Evolutionary conservation across 257 asterid genomes (phyloP), one percentile per base, ranked within the genome.

Genomic region (Penstemon newberryi): DNA sequence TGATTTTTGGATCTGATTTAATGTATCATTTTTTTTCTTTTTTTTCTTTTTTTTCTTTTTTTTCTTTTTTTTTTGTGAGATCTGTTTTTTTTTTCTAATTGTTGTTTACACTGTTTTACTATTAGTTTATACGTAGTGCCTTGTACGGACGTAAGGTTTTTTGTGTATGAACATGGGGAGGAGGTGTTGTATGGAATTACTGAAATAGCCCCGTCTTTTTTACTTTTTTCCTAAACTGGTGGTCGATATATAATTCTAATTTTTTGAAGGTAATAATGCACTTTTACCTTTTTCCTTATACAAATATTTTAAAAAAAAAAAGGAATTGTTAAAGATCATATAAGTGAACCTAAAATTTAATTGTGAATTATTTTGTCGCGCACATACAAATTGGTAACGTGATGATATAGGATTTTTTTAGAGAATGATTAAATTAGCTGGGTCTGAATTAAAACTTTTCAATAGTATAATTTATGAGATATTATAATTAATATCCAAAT

Each of bases 1-100:
- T 92, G 83, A 82, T 50, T 33, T 54, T 10, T 41, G 66, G 74
- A 65, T 71, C 84, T 33, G 49, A 11, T 47, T 46, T 38, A 9
- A 5, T 42, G 13, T 56, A 38, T 7, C 33, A n/a, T 7, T 19
- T 2, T 37, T 7, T 57, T 15, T 5, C 37, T 37, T 57, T 39
- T 19, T 56, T 56, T 8, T 45, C 0, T 3, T 9, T 7, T 46
- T 46, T 3, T 5, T 46, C 37, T 37, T 57, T 39, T 19, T 56
- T 56, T 8, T 45, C 0, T 3, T 9, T 7, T 46, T 46, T 3
- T 5, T 46, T 46, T 46, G 12, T 46, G 51, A 7, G 9, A 46
- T 46, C 51, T 46, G 51, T 46, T 46, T 6, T 46, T 3, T 3
- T 49, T 0, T 49, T 49, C n/a, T 49, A 15, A 15, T 13, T 49